Evolutionary conservation across 257 asterid genomes (phyloP), one percentile per base, ranked within the genome.

Genomic region (Nicotiana obtusifolia): DNA sequence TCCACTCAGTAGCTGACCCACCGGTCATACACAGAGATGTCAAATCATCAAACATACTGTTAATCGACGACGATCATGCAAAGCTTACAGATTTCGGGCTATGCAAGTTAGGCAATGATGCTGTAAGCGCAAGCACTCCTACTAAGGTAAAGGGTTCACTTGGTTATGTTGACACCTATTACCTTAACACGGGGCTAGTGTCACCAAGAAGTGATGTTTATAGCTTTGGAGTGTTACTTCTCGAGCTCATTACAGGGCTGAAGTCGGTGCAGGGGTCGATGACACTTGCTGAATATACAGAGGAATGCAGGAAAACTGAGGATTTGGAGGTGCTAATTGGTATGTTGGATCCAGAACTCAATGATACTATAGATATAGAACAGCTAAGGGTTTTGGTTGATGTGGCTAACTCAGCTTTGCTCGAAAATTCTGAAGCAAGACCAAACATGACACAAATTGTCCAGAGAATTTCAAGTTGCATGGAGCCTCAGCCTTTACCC

Each of bases 71-170:
- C n/a, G 64, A 81, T n/a, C 92, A 83, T 10, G 98, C 94, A 37
- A 93, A 93, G 64, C 88, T 92, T 0, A 95, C 98, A 0, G 98
- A 93, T 76, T 93, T 93, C 20, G 98, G 95, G 11, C 88, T 91
- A 10, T 92, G 97, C 92, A 93, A 93, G 85, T 90, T 93, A 0
- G 97, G 95, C 2, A 86, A 79, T 49, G 93, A 92, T 59, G 76
- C 88, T 0, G 88, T 87, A 61, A 82, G 85, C 3, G 91, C 91
- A 0, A 87, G 81, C 81, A 91, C 97, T 0, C 97, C 97, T 1
- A 89, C 90, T 1, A 85, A 91, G 0, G 83, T 93, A 1, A 92
- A 92, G 78, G 97, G 98, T 19, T 92, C 98, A 0, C 90, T 93
- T 0, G 98, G 98, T 10, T 92, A 92, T 60, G 92, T 93, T 0